Base-by-base conservation (phyloP, 2,329 filamentous ascomycete genomes). In the Fusarium sp. region DNA sequence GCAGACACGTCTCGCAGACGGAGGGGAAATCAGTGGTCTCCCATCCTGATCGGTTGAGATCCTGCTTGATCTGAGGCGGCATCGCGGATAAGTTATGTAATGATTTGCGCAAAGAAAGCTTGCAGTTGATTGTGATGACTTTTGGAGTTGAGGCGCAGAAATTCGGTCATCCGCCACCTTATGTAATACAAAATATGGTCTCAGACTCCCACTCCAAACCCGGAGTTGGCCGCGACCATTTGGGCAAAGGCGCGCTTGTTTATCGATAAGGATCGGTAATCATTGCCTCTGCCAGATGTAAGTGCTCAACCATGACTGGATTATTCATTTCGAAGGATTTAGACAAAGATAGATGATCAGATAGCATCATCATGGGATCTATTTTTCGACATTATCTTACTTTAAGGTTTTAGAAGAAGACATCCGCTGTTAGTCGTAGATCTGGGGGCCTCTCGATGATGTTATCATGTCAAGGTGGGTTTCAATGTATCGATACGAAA, bases 11-110 rank as follows among this genome's bases (percentile, higher is more conserved):
- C 81, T 99, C 96, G 84, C 89, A 96, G 33, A 96, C 92, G 5
- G 92, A 94, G 11, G 93, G 93, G 76, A 96, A 94, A 80, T 96
- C 93, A 48, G 93, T 96, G 31, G 93, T 92, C 82, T 99, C 96
- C 94, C 94, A 98, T 63, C 96, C 96, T 20, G 94, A 96, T 55
- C 96, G 89, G 82, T 98, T 98, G 46, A 98, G 87, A 78, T 98
- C 94, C 79, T 97, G 92, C 81, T 98, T 98, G 79, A 98, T 98
- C 80, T 97, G 94, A 15, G 94, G 92, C 58, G 93, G 92, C 90
- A 97, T 95, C 58, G 55, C 66, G 69, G 38, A 54, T 55, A 57
- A 24, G 47, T 69, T 64, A 63, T 62, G 47, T 66, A 71, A 72
- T 70, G 53, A 46, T 55, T 47, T 62, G 68, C 68, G 60, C 52